Percentiles rank a stretch among this genome's conserved stretches.
Evolutionary conservation across 2,329 filamentous ascomycete genomes (phyloP).

Genomic region (Diplodia seriata): DNA sequence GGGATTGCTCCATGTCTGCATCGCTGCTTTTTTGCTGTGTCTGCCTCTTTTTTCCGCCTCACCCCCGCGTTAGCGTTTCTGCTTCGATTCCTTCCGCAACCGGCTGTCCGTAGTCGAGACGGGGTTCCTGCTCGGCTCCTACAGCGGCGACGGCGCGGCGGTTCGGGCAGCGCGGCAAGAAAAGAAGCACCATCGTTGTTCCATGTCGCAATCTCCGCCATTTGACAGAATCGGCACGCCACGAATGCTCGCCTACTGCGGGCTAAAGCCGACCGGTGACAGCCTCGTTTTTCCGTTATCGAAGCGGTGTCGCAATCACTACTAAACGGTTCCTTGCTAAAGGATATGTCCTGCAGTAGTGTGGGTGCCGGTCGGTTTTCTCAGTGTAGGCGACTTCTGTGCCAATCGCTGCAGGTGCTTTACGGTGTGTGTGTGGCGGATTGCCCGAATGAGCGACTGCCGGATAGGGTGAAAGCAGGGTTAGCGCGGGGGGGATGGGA

Average conservation of each 20-base stretch:
- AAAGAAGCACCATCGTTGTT: neutral
- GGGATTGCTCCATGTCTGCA: neutral
- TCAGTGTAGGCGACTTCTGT: neutral
- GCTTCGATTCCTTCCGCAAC: no score
- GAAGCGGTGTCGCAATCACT: neutral
- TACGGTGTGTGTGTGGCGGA: neutral
- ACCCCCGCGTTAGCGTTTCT: no score
- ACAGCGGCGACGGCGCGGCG: no score
- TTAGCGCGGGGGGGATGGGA: constrained; percentile 14
- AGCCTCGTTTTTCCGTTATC: neutral
- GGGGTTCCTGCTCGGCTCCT: no score
- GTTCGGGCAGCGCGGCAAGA: neutral
- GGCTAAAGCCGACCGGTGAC: neutral
- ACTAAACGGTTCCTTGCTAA: neutral
- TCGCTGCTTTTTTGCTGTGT: no score
- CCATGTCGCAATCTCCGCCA: neutral
- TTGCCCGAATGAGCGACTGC: constrained; percentile 7
- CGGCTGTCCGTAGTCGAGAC: no score
- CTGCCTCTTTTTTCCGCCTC: no score
- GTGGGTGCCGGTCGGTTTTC: neutral
- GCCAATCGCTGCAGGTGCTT: constrained; percentile 1
- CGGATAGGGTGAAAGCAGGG: neutral
- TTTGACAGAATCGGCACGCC: no score
- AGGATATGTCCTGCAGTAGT: constrained; percentile 6
- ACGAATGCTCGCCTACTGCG: neutral